Base-by-base conservation (phyloP, 1,284 basidiomycete genomes). In the Papiliotrema laurentii region DNA sequence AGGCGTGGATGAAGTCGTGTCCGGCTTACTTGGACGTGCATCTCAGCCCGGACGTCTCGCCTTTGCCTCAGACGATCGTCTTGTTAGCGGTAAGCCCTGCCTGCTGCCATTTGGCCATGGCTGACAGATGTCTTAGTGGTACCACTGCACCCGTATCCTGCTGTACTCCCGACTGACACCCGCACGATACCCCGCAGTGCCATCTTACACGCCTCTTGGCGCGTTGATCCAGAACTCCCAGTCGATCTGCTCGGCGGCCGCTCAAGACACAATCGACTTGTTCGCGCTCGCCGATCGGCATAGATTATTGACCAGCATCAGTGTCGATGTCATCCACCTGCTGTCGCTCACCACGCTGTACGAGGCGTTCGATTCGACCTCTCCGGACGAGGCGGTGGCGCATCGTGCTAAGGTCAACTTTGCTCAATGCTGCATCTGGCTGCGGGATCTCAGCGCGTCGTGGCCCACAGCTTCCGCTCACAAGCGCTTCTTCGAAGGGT, bases 381-480 rank as follows among this genome's bases (percentile, higher is more conserved):
- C 53, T 18, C 37, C 52, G 13, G 58, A 63, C 43, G 45, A 40
- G 9, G 44, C 46, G 16, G 43, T 60, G n/a, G 59, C 68, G 19
- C 37, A 64, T 43, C 49, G 54, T 41, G 54, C 68, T 37, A 66
- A 68, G 38, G 44, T 60, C 37, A 68, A 71, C 47, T 71, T 72
- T 50, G 58, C 61, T 2, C 63, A 68, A 48, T 72, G 70, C 51
- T 72, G 70, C 39, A 58, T 62, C 18, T 72, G 70, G 70, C 47
- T 72, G 22, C 58, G 65, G 31, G 62, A 67, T 34, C 60, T 71
- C 25, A 60, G 57, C 4, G 51, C 54, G 3, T 65, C 63, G 5
- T 72, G 70, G 70, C 61, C 70, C 1, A 60, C 66, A 1, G 67
- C 70, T 1, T 68, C 66, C 2, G 58, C 65, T 3, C 68, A 70